Evolutionary conservation across 1,284 basidiomycete species (phyloP), one percentile per base, ranked within the genome.

Genomic region (Tetrapyrgos nigripes): DNA sequence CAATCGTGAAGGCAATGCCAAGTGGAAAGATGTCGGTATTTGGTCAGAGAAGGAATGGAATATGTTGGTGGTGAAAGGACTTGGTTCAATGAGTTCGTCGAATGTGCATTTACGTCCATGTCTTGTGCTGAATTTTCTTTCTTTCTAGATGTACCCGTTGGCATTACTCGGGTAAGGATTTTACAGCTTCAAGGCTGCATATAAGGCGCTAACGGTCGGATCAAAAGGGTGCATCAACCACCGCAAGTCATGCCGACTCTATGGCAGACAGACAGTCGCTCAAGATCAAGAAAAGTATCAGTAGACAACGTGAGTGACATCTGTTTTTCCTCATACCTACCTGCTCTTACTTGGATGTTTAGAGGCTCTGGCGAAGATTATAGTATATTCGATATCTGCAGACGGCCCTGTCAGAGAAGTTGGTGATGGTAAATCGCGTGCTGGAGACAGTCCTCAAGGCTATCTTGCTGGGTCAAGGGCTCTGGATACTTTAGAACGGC

Each of bases 371-470:
- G 94, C 97, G 0, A 92, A 91, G 67, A 79, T 98, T 44, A 84
- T 99, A 59, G 87, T 98, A 24, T 97, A 96, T 71, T 97, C 94
- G 2, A 95, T 99, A 83, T 83, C 91, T 4, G 83, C 91, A 45
- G 97, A 99, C 70, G 88, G 94, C 0, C 83, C 87, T 8, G 70
- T 83, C 37, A 83, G 79, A 51, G 77, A 78, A 9, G 69, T 72
- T 3, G 63, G 71, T 1, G 79, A 79, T 9, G 71, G 78, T 9
- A 27, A 35, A 48, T 70, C 71, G 28, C 62, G 68, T 51, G 60
- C 51, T 51, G 63, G 65, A 57, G 65, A 67, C 28, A 59, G 72
- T 44, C 69, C 70, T 4, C 69, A 65, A 58, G 87, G 83, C 28
- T 96, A 87, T 73, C 77, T 95, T 29, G 96, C 88, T 0, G 97